phyloP scores from a whole-genome alignment of 768 basidiomycete species.

The Podaxis pistillaris region DNA sequence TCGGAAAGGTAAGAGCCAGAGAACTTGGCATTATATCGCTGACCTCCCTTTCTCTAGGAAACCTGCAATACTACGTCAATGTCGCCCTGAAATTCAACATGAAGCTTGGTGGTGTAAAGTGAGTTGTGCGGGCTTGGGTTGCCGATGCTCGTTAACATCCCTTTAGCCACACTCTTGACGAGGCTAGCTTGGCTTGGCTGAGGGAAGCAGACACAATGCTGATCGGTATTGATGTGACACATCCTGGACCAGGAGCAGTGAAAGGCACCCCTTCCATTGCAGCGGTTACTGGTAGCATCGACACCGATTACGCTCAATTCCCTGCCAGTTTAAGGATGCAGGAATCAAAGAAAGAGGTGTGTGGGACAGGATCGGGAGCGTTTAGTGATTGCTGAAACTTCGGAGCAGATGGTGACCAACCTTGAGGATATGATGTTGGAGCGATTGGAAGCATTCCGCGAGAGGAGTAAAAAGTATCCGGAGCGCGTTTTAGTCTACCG shows the following conservation, averaged over 20 bases:
- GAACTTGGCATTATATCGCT: constrained; percentile 19
- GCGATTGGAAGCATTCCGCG: constrained; percentile 52
- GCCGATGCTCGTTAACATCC: constrained; percentile 8
- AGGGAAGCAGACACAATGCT: constrained; percentile 67
- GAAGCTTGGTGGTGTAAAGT: constrained; percentile 82
- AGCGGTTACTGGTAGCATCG: constrained; percentile 80
- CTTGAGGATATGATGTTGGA: constrained; percentile 66
- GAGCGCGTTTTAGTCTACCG: constrained; percentile 71
- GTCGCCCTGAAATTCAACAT: constrained; percentile 81
- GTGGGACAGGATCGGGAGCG: neutral
- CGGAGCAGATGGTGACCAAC: constrained; percentile 68
- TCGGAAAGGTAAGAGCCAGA: constrained; percentile 40
- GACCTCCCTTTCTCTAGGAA: constrained; percentile 39
- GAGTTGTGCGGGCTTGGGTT: constrained; percentile 21
- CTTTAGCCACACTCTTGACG: constrained; percentile 44
- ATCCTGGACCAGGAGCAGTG: constrained; percentile 74
- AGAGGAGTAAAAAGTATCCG: constrained; percentile 51
- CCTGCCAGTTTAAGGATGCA: constrained; percentile 76
- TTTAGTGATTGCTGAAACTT: neutral
- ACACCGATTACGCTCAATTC: constrained; percentile 62
- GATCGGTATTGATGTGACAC: constrained; percentile 80
- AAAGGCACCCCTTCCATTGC: constrained; percentile 80
- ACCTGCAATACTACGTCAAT: constrained; percentile 73
- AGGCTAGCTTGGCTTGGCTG: constrained; percentile 59
- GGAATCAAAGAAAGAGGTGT: constrained; percentile 72